Conservation (phyloP, 352 stramenopile genomes). For the Globisporangium iwayamae region DNA sequence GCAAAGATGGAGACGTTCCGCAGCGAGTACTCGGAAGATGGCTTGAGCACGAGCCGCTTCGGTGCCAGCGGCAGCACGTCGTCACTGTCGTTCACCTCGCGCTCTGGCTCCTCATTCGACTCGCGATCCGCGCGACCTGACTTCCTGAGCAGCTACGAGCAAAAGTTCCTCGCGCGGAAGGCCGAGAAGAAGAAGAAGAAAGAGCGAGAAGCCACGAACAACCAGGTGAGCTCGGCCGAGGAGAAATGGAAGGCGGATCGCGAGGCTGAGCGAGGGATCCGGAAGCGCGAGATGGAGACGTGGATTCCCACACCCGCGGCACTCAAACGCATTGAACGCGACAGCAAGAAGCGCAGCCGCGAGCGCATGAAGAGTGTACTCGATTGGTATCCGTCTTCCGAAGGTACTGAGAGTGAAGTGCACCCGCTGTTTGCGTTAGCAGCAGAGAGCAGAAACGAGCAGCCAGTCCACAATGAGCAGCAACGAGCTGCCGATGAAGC, state of each 20-base stretch:
- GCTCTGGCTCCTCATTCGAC: constrained; percentile 23
- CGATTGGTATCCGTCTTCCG: constrained; percentile 43
- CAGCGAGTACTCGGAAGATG: constrained; percentile 41
- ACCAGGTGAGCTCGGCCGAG: constrained; percentile 45
- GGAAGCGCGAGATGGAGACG: constrained; percentile 47
- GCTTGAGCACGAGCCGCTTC: constrained; percentile 27
- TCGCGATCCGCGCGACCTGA: constrained; percentile 44
- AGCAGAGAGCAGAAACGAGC: not conserved
- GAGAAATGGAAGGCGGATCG: constrained; percentile 40
- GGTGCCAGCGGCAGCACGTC: constrained; percentile 18
- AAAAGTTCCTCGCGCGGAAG: constrained; percentile 53
- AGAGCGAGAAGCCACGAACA: constrained; percentile 29
- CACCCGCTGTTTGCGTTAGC: constrained; percentile 33
- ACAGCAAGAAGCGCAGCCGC: constrained; percentile 34
- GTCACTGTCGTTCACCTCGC: constrained; percentile 41
- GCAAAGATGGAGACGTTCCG: constrained; percentile 25
- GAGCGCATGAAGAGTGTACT: constrained; percentile 39
- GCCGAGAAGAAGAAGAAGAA: constrained; percentile 50
- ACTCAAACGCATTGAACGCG: constrained; percentile 30
- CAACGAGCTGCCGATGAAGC: constrained; percentile 16
- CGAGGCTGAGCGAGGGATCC: constrained; percentile 42
- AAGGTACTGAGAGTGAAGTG: constrained; percentile 23
- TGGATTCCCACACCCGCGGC: constrained; percentile 41
- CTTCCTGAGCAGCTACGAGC: constrained; percentile 51
- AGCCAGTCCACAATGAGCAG: constrained; percentile 18